Conservation (phyloP, 257 asterid genomes). For the Marsdenia floribunda region DNA sequence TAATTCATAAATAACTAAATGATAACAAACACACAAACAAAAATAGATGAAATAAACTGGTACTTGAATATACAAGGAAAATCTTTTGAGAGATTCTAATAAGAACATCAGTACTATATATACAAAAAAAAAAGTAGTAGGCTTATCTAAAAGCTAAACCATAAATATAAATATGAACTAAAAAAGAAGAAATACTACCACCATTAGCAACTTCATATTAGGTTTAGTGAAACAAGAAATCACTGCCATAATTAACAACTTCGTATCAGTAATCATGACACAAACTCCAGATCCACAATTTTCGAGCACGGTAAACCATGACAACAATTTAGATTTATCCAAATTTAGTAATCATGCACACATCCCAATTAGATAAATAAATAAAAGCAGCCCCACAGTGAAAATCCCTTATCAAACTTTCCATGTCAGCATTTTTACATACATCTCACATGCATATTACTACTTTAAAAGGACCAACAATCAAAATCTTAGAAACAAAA, state of each 20-base stretch:
- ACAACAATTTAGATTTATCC: slow-evolving; percentile 10
- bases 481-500: neutral
- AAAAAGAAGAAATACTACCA: too few relatives aligned
- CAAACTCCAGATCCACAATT: slow-evolving; percentile 33
- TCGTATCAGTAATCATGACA: slow-evolving; percentile 33
- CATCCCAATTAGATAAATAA: slow-evolving; percentile 7
- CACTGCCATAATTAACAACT: slow-evolving; percentile 17
- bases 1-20: too few relatives aligned
- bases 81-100: too few relatives aligned
- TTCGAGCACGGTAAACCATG: neutral
- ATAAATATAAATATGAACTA: too few relatives aligned
- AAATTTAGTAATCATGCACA: slow-evolving; percentile 3
- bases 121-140: too few relatives aligned
- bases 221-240: slow-evolving; percentile 30
- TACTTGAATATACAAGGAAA: too few relatives aligned
- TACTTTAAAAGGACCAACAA: neutral
- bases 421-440: slow-evolving; percentile 16
- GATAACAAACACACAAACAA: too few relatives aligned
- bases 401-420: neutral
- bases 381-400: neutral
- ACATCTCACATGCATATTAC: slow-evolving; percentile 9
- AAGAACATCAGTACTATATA: too few relatives aligned
- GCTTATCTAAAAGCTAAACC: too few relatives aligned
- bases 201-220: too few relatives aligned
- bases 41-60: too few relatives aligned